Percentiles rank a stretch among this genome's conserved stretches.
These are phyloP conservation scores for Saturnispora mendoncae DNA, from an alignment of 805 yeast species.

Conservation along the genomic window DNA sequence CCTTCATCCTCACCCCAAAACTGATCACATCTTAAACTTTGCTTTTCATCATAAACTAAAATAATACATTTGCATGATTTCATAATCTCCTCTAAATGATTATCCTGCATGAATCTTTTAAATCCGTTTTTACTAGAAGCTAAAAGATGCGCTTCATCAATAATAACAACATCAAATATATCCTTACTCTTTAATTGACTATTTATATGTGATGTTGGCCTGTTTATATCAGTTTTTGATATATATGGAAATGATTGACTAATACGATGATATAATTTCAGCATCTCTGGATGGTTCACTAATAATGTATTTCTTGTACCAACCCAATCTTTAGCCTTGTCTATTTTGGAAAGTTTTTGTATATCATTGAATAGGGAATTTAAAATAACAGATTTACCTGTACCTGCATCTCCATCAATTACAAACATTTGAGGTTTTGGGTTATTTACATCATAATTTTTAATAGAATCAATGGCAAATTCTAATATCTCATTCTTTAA, in stretches of 20 bases:
- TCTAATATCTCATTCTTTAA: conserved; percentile 25
- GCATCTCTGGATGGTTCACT: conserved; percentile 42
- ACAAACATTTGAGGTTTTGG: conserved; percentile 31
- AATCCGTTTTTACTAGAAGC: conserved; percentile 37
- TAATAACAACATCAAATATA: conserved; percentile 32
- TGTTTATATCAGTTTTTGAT: conserved; percentile 31
- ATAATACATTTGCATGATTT: conserved; percentile 31
- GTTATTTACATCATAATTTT: conserved; percentile 11
- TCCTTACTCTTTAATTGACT: conserved; percentile 23
- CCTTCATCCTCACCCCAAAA: conserved; percentile 34
- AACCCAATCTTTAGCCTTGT: conserved; percentile 16
- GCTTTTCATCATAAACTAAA: conserved; percentile 39
- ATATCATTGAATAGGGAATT: conserved; percentile 36
- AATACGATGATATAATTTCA: conserved; percentile 35
- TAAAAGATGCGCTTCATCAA: conserved; percentile 40
- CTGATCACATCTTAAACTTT: conserved; percentile 38
- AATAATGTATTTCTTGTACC: conserved; percentile 32
- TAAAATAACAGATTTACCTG: conserved; percentile 38
- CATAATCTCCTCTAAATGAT: conserved; percentile 35
- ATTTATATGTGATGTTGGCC: conserved; percentile 39
- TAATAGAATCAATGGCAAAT: conserved; percentile 25
- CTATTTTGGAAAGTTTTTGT: conserved; percentile 22
- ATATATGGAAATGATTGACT: conserved; percentile 31
- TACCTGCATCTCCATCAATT: conserved; percentile 42
- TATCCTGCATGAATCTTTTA: conserved; percentile 36